Percentiles rank a stretch among this genome's conserved stretches.
These are phyloP conservation scores for Torulaspora delbrueckii DNA, from an alignment of 805 yeast species.

Conservation along the genomic window DNA sequence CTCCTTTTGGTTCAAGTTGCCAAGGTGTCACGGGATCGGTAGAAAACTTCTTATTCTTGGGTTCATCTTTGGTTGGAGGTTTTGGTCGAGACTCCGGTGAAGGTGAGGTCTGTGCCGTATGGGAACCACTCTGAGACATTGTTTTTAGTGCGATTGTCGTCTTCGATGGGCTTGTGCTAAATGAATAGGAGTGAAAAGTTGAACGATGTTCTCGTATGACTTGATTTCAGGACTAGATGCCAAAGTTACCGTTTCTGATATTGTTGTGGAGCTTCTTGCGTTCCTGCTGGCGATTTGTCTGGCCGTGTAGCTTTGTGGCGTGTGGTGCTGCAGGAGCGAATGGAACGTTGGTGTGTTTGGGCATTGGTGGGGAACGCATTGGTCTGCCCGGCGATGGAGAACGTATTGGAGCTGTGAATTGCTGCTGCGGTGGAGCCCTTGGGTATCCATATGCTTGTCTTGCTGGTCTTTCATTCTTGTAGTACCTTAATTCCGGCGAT, in stretches of 20 bases:
- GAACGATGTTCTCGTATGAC: background rate
- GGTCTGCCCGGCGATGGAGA: background rate
- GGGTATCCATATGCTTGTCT: background rate
- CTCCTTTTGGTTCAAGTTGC: constrained; percentile 17
- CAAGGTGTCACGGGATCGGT: constrained; percentile 25
- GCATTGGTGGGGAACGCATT: constrained; percentile 24
- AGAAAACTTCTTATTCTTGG: constrained; percentile 7
- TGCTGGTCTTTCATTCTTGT: background rate
- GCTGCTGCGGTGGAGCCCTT: background rate
- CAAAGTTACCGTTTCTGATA: constrained; percentile 61
- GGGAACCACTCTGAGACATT: constrained; percentile 8
- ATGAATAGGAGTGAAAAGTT: background rate
- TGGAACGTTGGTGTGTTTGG: constrained; percentile 35
- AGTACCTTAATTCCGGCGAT: background rate
- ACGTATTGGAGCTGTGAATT: background rate
- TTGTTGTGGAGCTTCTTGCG: constrained; percentile 61
- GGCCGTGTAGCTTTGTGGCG: constrained; percentile 44
- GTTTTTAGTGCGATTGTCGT: background rate
- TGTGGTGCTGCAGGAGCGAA: constrained; percentile 26
- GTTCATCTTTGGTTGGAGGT: constrained; percentile 3
- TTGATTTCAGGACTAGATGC: constrained; percentile 41
- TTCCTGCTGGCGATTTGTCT: constrained; percentile 37
- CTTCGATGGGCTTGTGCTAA: no score
- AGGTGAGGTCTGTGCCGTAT: background rate
- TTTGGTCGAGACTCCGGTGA: constrained; percentile 1